A percentile compares a stretch with the other conserved stretches of the same genome.
phyloP scores from a whole-genome alignment of 2,329 filamentous ascomycete species.

The Sclerotinia nivalis region DNA sequence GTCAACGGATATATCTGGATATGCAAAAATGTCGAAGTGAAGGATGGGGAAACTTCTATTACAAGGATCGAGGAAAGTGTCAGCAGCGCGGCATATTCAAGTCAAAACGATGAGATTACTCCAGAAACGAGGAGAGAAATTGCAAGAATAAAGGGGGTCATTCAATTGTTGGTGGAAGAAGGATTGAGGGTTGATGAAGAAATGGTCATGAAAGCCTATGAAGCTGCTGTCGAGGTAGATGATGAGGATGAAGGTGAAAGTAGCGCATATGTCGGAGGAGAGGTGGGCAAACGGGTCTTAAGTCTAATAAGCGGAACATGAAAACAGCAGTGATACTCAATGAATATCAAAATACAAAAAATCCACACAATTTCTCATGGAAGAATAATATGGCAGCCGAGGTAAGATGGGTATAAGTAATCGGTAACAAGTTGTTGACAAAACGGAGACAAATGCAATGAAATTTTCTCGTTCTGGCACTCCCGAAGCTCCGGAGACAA shows the following conservation, averaged over 20 bases:
- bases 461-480: conserved; percentile 6
- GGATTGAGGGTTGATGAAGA: conserved; percentile 88
- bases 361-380: background rate
- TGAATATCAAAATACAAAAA: background rate
- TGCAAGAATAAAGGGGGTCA: conserved; percentile 75
- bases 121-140: conserved; percentile 83
- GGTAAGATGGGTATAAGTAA: background rate
- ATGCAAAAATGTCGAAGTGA: conserved; percentile 73
- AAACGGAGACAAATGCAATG: background rate
- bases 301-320: conserved; percentile 36
- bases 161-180: conserved; percentile 78
- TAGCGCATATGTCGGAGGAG: conserved; percentile 59
- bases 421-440: too few relatives aligned
- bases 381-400: background rate
- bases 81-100: conserved; percentile 84
- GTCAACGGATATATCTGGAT: conserved; percentile 99
- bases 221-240: conserved; percentile 74
- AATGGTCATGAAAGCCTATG: conserved; percentile 79
- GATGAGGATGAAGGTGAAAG: conserved; percentile 57
- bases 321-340: conserved; percentile 1
- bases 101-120: conserved; percentile 86
- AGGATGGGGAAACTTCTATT: conserved; percentile 55
- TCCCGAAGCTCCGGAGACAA: conserved; percentile 6
- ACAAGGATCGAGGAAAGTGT: conserved; percentile 87
- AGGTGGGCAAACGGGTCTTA: conserved; percentile 39